Base-by-base conservation (phyloP, 163 green algal species). In the Chlorella variabilis region DNA sequence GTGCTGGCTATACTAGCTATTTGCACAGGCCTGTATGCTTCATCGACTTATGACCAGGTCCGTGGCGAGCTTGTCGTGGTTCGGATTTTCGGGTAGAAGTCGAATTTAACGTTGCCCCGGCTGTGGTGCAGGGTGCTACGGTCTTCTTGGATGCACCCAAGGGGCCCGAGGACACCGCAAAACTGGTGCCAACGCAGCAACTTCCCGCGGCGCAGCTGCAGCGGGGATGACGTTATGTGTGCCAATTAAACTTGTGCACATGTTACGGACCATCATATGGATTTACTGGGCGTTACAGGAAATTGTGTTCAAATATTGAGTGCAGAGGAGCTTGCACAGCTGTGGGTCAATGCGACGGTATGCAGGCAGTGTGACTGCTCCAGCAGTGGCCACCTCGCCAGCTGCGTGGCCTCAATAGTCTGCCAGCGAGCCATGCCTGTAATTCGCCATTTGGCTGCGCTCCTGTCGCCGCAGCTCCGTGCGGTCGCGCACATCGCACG, bases 401-500 rank as follows among this genome's bases (percentile, higher is more conserved):
- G n/a, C n/a, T n/a, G n/a, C n/a, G n/a, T n/a, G n/a, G n/a, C n/a
- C 5, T 67, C 56, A 56, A 27, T 58, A 45, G 54, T 70, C 73
- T 58, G 58, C 29, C 59, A 71, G 58, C 17, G 15, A 34, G 75
- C 38, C 59, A 39, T 81, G 75, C 68, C 82, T 82, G 42, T 86
- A 89, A 38, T 42, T n/a, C 0, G 58, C 23, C 71, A 76, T 83
- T 25, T 69, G 61, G 23, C 42, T 71, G 9, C 85, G 71, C 58
- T 86, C 75, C 80, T 77, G 69, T 1, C 51, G 78, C 1, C 85
- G 67, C 49, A 76, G 51, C 68, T 71, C 36, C 21, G 45, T 81
- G 23, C 85, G 75, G 29, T 75, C 85, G 41, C 83, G 81, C 58
- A 59, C 75, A 29, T 86, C 80, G 0, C 34, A 56, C 2, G 78